Evolutionary conservation across 1,284 basidiomycete species (phyloP).

Genomic region (Tilletia indica): DNA sequence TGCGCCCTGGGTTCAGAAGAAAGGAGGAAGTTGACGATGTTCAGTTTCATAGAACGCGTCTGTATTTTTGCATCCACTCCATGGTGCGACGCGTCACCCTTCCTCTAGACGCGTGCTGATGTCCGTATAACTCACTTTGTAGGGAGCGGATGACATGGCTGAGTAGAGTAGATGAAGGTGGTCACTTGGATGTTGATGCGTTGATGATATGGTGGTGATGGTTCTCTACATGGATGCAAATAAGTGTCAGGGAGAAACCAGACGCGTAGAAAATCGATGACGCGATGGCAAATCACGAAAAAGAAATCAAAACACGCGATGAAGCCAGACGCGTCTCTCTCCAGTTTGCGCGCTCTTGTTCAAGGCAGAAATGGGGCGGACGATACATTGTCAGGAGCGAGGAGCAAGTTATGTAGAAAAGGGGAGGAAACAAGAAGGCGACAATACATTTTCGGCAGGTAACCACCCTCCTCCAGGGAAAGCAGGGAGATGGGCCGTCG

Average conservation of each 20-base stretch:
- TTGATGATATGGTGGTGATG: neutral
- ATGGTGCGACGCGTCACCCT: neutral
- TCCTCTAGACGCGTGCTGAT: neutral
- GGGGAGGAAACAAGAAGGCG: too few species aligned
- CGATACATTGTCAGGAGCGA: too few species aligned
- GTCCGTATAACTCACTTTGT: neutral
- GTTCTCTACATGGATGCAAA: neutral
- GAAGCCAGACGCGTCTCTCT: too few species aligned
- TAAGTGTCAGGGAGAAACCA: too few species aligned
- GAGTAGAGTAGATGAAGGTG: neutral
- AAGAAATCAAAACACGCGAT: too few species aligned
- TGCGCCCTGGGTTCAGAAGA: slow-evolving; percentile 29
- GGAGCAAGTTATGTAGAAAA: too few species aligned
- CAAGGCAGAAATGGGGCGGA: too few species aligned
- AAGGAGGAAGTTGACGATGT: neutral
- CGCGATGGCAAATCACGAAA: neutral
- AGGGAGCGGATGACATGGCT: slow-evolving; percentile 12
- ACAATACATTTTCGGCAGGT: too few species aligned
- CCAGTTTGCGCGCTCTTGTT: too few species aligned
- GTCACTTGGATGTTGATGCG: neutral
- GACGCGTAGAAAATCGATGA: neutral
- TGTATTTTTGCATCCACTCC: neutral
- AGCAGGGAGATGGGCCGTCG: too few species aligned
- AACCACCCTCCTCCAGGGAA: too few species aligned
- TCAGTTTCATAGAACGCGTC: neutral